phyloP scores from a whole-genome alignment of 169 alveolate genomes.

The Cryptosporidium tyzzeri region DNA sequence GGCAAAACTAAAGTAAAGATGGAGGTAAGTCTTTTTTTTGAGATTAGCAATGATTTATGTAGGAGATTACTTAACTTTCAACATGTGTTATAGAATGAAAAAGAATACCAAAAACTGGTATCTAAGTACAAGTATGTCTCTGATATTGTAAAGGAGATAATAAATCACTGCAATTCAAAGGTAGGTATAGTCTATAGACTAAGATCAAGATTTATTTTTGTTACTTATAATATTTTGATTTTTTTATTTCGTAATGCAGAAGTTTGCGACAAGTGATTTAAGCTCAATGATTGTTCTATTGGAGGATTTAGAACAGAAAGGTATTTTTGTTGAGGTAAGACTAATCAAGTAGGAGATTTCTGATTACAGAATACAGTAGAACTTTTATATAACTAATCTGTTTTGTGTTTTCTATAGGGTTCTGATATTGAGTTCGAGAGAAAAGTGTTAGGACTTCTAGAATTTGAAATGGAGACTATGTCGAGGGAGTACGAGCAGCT shows the following conservation, averaged over 20 bases:
- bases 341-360: not conserved
- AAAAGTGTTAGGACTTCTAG: slow-evolving; percentile 25
- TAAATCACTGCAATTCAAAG: slow-evolving; percentile 34
- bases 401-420: slow-evolving; percentile 11
- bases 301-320: slow-evolving; percentile 5
- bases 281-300: slow-evolving; percentile 14
- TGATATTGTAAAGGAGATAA: not conserved
- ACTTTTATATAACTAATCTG: not conserved
- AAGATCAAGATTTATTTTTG: not conserved
- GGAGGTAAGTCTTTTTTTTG: slow-evolving; percentile 1
- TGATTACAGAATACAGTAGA: not conserved
- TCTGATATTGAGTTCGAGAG: slow-evolving; percentile 28
- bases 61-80: not conserved
- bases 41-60: not conserved
- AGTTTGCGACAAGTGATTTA: not conserved
- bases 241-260: not conserved
- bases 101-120: slow-evolving; percentile 2
- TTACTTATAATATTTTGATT: not conserved
- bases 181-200: not conserved
- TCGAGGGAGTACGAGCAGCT: slow-evolving; percentile 37
- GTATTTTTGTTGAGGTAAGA: slow-evolving; percentile 10
- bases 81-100: not conserved
- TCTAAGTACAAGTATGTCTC: not conserved
- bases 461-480: slow-evolving; percentile 13
- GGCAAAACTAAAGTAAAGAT: not conserved